phyloP scores from a whole-genome alignment of 2,329 filamentous ascomycete genomes.

The Simplicillium aogashimaense region DNA sequence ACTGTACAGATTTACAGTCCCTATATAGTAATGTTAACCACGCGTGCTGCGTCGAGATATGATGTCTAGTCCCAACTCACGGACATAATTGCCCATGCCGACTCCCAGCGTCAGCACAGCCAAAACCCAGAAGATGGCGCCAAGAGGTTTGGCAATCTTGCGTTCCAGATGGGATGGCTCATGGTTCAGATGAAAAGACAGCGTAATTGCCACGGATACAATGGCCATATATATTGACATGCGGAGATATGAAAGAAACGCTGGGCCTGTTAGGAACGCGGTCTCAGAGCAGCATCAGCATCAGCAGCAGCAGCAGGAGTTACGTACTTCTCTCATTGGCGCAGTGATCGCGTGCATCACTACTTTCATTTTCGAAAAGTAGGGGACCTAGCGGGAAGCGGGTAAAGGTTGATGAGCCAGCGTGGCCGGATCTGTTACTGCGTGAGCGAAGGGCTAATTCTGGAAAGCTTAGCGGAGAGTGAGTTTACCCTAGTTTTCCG shows the following conservation, averaged over 20 bases:
- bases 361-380: constrained; percentile 64
- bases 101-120: constrained; percentile 65
- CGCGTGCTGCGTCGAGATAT: neutral
- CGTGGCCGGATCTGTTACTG: constrained; percentile 11
- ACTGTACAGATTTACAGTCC: constrained; percentile 71
- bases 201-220: constrained; percentile 78
- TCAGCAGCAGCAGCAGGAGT: neutral
- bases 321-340: constrained; percentile 62
- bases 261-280: constrained; percentile 17
- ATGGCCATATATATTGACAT: constrained; percentile 86
- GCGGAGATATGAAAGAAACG: constrained; percentile 84
- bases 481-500: constrained; percentile 25
- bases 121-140: constrained; percentile 79
- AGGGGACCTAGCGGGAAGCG: constrained; percentile 56
- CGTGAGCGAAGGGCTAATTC: constrained; percentile 1
- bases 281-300: constrained; percentile 1
- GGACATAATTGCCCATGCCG: constrained; percentile 81
- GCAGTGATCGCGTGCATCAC: constrained; percentile 68
- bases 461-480: neutral
- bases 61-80: constrained; percentile 26
- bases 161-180: constrained; percentile 62
- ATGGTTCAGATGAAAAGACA: constrained; percentile 83
- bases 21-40: constrained; percentile 18
- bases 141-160: constrained; percentile 72
- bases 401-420: constrained; percentile 36